These are phyloP conservation scores for Theobroma grandiflorum DNA, from an alignment of 441 rosid genomes.

Conservation along the genomic window DNA sequence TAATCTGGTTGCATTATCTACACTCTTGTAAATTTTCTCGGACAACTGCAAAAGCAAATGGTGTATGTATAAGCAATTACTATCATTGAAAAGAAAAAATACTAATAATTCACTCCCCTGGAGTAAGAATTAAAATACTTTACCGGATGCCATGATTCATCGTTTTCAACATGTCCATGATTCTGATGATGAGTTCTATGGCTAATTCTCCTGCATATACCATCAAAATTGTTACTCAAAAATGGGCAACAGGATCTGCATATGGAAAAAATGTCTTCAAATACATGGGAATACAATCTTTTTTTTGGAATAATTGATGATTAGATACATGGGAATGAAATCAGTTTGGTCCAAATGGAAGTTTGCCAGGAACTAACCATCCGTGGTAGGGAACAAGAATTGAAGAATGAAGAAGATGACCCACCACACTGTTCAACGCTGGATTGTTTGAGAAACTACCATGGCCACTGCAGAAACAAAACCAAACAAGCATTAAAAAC, in stretches of 20 bases:
- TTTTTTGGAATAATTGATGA: too few species aligned
- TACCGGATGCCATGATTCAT: conserved; percentile 98
- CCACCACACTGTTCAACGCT: conserved; percentile 81
- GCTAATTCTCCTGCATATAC: conserved; percentile 81
- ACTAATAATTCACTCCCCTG: not conserved
- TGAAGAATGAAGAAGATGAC: conserved; percentile 91
- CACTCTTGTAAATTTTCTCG: conserved; percentile 68
- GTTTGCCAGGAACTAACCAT: conserved; percentile 53
- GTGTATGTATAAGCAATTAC: not conserved
- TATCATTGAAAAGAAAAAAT: not conserved
- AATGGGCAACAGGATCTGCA: not conserved
- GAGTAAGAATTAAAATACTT: conserved; percentile 1
- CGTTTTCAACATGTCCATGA: conserved; percentile 94
- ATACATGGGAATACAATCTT: not conserved
- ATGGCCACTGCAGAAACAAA: conserved; percentile 68
- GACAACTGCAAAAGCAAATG: conserved; percentile 59
- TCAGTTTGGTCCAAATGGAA: not conserved
- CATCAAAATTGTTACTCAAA: not conserved
- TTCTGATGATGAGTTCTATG: conserved; percentile 95
- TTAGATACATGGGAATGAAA: not conserved
- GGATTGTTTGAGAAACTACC: conserved; percentile 92
- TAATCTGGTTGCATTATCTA: conserved; percentile 55
- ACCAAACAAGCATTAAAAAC: not conserved
- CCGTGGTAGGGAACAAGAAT: conserved; percentile 97
- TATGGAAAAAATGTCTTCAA: not conserved